phyloP scores from a whole-genome alignment of 2,329 filamentous ascomycete genomes.

The Colletotrichum sp. region DNA sequence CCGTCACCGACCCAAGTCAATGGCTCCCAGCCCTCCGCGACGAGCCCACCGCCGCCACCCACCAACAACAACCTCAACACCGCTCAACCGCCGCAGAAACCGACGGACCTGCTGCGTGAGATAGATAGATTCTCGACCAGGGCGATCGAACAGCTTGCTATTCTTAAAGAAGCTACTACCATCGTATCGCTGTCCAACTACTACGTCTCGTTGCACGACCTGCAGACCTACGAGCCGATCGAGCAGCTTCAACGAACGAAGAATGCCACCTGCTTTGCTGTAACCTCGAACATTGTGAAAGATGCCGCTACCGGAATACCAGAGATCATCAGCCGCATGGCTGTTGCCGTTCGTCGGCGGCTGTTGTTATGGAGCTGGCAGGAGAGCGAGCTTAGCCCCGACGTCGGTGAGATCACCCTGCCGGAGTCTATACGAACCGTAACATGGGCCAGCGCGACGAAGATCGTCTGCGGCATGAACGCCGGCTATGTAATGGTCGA shows the following conservation, averaged over 20 bases:
- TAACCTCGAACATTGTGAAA: constrained; percentile 94
- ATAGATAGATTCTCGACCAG: constrained; percentile 92
- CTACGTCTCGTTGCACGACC: constrained; percentile 87
- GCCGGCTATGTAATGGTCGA: constrained; percentile 91
- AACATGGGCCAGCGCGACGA: constrained; percentile 89
- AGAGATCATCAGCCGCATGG: constrained; percentile 88
- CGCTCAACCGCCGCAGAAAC: constrained; percentile 43
- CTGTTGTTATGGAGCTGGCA: constrained; percentile 95
- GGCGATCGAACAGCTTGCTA: constrained; percentile 90
- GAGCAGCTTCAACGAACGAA: constrained; percentile 83
- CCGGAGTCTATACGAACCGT: constrained; percentile 85
- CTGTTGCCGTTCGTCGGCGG: constrained; percentile 90
- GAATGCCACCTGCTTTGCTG: constrained; percentile 88
- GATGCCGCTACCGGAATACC: constrained; percentile 87
- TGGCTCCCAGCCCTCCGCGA: constrained; percentile 31
- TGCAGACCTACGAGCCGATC: constrained; percentile 82
- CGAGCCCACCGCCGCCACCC: constrained; percentile 31
- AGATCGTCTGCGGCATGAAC: constrained; percentile 88
- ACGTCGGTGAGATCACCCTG: constrained; percentile 78
- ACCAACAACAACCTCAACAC: neutral
- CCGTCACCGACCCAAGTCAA: constrained; percentile 41
- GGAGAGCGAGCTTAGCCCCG: constrained; percentile 82
- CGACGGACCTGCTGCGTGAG: constrained; percentile 87
- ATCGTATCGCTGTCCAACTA: constrained; percentile 91
- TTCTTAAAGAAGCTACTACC: constrained; percentile 93